Conservation (phyloP, 2,329 filamentous ascomycete species). For the Pestalotiopsis sp. region DNA sequence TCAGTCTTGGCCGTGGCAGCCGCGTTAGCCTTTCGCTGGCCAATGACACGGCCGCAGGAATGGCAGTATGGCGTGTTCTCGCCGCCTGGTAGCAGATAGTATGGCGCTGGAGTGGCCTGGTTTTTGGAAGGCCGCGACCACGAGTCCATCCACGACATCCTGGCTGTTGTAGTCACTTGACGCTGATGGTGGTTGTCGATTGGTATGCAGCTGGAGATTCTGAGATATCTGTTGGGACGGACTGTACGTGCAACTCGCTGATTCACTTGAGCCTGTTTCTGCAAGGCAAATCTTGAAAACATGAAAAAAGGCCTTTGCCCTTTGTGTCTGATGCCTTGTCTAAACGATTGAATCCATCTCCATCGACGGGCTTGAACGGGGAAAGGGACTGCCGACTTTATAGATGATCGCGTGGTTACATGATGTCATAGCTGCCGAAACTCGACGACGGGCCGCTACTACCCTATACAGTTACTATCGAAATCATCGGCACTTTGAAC, state of each 20-base stretch:
- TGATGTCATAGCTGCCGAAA: conserved; percentile 7
- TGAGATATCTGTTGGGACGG: neutral
- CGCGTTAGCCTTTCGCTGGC: conserved; percentile 34
- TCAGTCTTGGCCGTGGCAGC: conserved; percentile 20
- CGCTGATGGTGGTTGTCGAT: neutral
- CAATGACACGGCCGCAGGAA: conserved; percentile 59
- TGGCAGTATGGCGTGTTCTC: conserved; percentile 57
- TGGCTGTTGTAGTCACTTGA: neutral
- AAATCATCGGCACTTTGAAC: neutral
- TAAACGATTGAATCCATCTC: neutral
- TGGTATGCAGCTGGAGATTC: neutral
- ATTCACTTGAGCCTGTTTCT: neutral
- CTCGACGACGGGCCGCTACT: neutral
- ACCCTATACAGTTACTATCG: neutral
- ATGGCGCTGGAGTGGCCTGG: conserved; percentile 50
- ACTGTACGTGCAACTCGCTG: neutral
- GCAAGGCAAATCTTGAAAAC: neutral
- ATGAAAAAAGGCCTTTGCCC: neutral
- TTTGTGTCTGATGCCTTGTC: neutral
- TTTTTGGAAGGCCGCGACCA: conserved; percentile 42
- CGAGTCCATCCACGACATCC: conserved; percentile 45
- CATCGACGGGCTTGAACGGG: neutral
- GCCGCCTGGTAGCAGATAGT: conserved; percentile 51
- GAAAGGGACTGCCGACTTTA: neutral
- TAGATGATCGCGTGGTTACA: neutral